A percentile compares a stretch with the other conserved stretches of the same genome.
Evolutionary conservation across 768 basidiomycete genomes (phyloP).

Genomic region (Neoboletus brunneissimus): DNA sequence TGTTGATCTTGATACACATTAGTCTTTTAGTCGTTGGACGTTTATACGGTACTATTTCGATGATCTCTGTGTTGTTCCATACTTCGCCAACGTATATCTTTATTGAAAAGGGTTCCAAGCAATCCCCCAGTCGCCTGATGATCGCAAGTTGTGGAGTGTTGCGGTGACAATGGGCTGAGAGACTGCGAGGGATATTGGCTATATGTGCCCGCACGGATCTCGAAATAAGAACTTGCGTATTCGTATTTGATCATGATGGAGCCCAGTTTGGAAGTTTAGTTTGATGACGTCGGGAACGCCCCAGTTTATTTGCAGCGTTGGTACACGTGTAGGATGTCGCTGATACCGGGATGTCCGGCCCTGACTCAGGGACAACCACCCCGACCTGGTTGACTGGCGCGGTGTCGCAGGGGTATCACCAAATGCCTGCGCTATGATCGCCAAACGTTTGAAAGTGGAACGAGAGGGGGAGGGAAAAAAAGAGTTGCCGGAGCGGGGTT

Average conservation of each 20-base stretch:
- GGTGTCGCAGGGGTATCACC: neutral
- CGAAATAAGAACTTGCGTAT: neutral
- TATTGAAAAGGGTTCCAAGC: neutral
- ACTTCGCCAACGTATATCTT: neutral
- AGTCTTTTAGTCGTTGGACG: neutral
- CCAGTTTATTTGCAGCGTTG: neutral
- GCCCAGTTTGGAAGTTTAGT: neutral
- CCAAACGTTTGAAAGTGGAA: neutral
- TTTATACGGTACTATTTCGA: neutral
- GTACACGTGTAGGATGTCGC: neutral
- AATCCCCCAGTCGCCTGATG: neutral
- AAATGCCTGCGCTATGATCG: neutral
- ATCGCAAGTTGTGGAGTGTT: neutral
- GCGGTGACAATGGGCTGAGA: constrained; percentile 14
- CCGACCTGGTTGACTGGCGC: neutral
- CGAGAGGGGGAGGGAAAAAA: neutral
- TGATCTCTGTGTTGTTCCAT: neutral
- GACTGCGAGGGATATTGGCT: constrained; percentile 16
- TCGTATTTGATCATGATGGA: neutral
- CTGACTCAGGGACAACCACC: neutral
- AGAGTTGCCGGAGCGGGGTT: neutral
- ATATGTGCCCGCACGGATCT: constrained; percentile 16
- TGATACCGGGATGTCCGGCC: too few species aligned
- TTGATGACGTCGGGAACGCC: neutral
- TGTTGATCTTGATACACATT: neutral